These are phyloP conservation scores for Antrodiella citrinella DNA, from an alignment of 768 basidiomycete species.

Conservation along the genomic window DNA sequence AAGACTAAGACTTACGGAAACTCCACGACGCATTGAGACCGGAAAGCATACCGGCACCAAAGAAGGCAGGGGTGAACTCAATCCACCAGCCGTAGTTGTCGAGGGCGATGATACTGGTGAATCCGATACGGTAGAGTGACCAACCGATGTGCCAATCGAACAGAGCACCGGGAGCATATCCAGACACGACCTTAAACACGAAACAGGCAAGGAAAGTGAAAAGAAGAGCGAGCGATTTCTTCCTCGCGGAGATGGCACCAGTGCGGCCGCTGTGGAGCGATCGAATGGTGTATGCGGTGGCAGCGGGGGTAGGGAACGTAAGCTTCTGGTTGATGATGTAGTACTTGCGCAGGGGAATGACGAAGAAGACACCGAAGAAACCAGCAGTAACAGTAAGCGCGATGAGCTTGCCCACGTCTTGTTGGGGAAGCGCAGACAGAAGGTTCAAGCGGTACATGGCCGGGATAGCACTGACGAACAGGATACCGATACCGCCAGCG, in stretches of 20 bases:
- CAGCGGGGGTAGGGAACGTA: constrained; percentile 58
- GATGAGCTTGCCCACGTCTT: constrained; percentile 50
- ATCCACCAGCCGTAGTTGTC: constrained; percentile 54
- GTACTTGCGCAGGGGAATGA: constrained; percentile 52
- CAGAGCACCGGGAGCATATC: constrained; percentile 52
- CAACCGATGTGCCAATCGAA: constrained; percentile 63
- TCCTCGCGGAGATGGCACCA: constrained; percentile 43
- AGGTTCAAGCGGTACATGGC: constrained; percentile 51
- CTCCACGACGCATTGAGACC: constrained; percentile 50
- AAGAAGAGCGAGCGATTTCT: constrained; percentile 46
- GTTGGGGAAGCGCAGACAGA: constrained; percentile 33
- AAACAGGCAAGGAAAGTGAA: constrained; percentile 40
- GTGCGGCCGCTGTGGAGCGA: constrained; percentile 45
- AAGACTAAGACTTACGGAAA: constrained; percentile 35
- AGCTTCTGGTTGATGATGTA: constrained; percentile 58
- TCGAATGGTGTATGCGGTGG: constrained; percentile 58
- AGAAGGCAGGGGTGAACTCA: constrained; percentile 51
- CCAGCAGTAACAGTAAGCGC: constrained; percentile 45
- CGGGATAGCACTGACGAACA: constrained; percentile 53
- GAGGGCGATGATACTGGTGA: constrained; percentile 47
- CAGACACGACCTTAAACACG: constrained; percentile 43
- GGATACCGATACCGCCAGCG: constrained; percentile 49
- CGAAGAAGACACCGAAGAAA: constrained; percentile 62
- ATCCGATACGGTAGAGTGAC: constrained; percentile 51
- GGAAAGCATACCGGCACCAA: constrained; percentile 51